Evolutionary conservation across 805 yeast genomes (phyloP).

Genomic region (Hermanozyma aechmeae): DNA sequence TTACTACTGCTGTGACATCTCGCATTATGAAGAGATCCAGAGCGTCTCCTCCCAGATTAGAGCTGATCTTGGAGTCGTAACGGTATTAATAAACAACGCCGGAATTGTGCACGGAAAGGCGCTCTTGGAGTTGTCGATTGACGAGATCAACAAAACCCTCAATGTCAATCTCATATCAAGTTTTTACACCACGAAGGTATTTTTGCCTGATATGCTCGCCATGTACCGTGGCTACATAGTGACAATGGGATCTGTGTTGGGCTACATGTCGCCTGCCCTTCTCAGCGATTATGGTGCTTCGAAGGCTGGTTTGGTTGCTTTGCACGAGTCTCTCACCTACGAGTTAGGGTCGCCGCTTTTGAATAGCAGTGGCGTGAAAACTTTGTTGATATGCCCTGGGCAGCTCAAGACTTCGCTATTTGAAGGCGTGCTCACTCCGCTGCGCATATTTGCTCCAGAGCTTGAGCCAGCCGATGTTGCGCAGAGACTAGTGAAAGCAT

Average conservation of each 20-base stretch:
- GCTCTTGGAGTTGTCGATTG: constrained; percentile 42
- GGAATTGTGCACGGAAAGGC: constrained; percentile 59
- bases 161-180: constrained; percentile 64
- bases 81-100: constrained; percentile 78
- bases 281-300: constrained; percentile 83
- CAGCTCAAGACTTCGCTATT: constrained; percentile 76
- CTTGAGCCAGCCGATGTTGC: constrained; percentile 66
- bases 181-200: constrained; percentile 58
- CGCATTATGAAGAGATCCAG: constrained; percentile 38
- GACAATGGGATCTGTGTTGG: constrained; percentile 77
- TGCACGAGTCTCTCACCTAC: constrained; percentile 73
- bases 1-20: constrained; percentile 65
- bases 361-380: constrained; percentile 46
- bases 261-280: constrained; percentile 76
- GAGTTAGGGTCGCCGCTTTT: constrained; percentile 51
- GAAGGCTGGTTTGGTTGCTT: constrained; percentile 75
- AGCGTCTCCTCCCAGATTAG: constrained; percentile 30
- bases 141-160: constrained; percentile 54
- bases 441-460: constrained; percentile 71
- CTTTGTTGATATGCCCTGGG: constrained; percentile 79
- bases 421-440: constrained; percentile 64
- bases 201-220: constrained; percentile 64
- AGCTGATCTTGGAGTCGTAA: constrained; percentile 46
- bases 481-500: constrained; percentile 39
- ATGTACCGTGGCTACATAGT: constrained; percentile 64